Base-by-base conservation (phyloP, 2,329 filamentous ascomycete genomes). In the Botrytis fragariae region DNA sequence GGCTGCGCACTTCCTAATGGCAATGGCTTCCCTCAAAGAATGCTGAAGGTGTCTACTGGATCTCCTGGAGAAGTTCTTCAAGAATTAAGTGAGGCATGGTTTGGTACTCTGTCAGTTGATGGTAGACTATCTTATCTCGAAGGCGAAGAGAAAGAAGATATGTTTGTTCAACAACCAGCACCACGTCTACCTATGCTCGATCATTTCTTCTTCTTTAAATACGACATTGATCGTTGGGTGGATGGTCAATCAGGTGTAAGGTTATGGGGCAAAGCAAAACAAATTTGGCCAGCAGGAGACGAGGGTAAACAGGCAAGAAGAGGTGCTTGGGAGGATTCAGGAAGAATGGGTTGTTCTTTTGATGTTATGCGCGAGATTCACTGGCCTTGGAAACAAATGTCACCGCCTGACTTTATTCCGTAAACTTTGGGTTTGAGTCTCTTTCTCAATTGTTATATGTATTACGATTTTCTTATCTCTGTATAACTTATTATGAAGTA, bases 321-420 rank as follows among this genome's bases (percentile, higher is more conserved):
- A 65, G 20, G n/a, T n/a, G 70, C 70, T 25, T 72, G 70, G 70
- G 70, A 67, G 25, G 70, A 72, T 32, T 72, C 70, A 4, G 70
- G 70, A 5, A 57, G 60, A 54, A 42, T 54, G 37, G 70, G 61
- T 37, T 67, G 61, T 59, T 54, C 44, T 25, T 72, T 72, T 29
- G 70, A 72, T 59, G 45, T 72, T 35, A 72, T 72, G 70, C 37
- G 70, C 12, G 70, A 72, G 48, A 65, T 72, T 67, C 61, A 72
- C 54, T 72, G 61, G 70, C 70, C 70, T 14, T 72, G 70, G 70
- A 72, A 67, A 16, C 70, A 72, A 54, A 72, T 72, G 70, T 72
- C 70, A 8, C 45, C 61, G 22, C 61, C 61, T 37, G 70, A 72
- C 25, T 72, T 72, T 59, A 29, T 67, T 57, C 70, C 70, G 9